phyloP scores from a whole-genome alignment of 2,329 filamentous ascomycete genomes.

The Cercospora sp. region DNA sequence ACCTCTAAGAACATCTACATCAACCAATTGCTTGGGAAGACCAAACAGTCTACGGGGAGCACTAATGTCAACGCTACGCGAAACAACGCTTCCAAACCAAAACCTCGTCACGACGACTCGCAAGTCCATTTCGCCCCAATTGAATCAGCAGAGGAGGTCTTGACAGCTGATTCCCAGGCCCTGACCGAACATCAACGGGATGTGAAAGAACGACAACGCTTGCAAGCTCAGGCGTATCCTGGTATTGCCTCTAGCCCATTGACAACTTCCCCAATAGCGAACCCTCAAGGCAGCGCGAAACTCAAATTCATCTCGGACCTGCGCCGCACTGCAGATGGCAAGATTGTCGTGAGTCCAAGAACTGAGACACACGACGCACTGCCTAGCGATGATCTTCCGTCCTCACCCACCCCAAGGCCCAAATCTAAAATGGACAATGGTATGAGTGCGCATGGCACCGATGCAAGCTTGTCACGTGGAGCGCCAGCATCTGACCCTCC shows the following conservation, averaged over 20 bases:
- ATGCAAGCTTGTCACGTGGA: not conserved
- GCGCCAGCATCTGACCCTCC: conserved; percentile 27
- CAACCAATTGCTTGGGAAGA: conserved; percentile 21
- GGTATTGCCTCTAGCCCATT: conserved; percentile 61
- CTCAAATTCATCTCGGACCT: conserved; percentile 32
- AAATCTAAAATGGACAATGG: conserved; percentile 27
- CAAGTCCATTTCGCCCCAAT: conserved; percentile 76
- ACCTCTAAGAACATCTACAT: conserved; percentile 24
- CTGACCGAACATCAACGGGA: conserved; percentile 80
- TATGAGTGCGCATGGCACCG: not conserved
- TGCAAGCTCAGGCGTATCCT: conserved; percentile 66
- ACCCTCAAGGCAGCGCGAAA: conserved; percentile 26
- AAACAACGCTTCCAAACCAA: conserved; percentile 45
- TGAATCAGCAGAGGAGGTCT: conserved; percentile 54
- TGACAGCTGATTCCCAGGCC: conserved; percentile 63
- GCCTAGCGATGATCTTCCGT: conserved; percentile 51
- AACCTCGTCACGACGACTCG: conserved; percentile 75
- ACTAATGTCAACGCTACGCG: not conserved
- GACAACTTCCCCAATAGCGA: conserved; percentile 29
- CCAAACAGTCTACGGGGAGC: not conserved
- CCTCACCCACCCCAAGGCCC: conserved; percentile 53
- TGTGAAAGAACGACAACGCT: conserved; percentile 68
- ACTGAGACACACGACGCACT: conserved; percentile 40
- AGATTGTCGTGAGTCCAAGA: conserved; percentile 46
- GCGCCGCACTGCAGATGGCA: conserved; percentile 25